Base-by-base conservation (phyloP, 768 basidiomycete genomes). In the Lentinus tigrinus region DNA sequence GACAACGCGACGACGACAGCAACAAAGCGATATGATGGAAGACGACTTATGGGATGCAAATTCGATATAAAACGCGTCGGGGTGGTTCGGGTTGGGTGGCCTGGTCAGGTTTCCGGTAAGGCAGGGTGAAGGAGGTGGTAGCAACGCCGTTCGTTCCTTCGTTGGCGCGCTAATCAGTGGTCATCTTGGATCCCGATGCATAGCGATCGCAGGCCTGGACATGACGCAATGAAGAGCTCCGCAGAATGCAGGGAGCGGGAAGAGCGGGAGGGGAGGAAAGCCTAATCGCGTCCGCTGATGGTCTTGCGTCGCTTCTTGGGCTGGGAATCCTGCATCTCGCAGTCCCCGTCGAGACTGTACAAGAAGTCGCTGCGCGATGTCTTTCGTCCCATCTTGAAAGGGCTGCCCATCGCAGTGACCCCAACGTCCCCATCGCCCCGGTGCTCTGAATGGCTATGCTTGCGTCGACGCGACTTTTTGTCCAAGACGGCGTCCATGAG, bases 301-400 rank as follows among this genome's bases (percentile, higher is more conserved):
- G 73, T 71, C 67, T 68, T 75, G 62, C 78, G 78, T 60, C 83
- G 78, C 69, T 76, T 85, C 74, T 83, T 85, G 46, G 73, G 64
- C 9, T 81, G 82, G 2, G 79, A 78, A 14, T 63, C 65, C 31
- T 51, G 53, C 58, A 66, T 67, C 36, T 69, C 69, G 28, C 50
- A 52, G 48, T 68, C 67, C 13, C 58, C 63, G 31, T 67, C 60
- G 31, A 61, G 46, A 23, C 60, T 57, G 52, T 61, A 61, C 44
- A 63, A 40, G 59, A 65, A 54, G 42, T 62, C 57, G 57, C 54
- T 48, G 19, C 60, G 60, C 21, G 60, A 57, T 0, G 51, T 61
- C 52, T 61, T 61, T 39, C 52, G 42, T 17, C 31, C 59, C 48
- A 28, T 59, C 60, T 40, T 55, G 47, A 62, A 53, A 2, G 66